Evolutionary conservation across 2,329 filamentous ascomycete species (phyloP).

Genomic region (Fusarium sp.): DNA sequence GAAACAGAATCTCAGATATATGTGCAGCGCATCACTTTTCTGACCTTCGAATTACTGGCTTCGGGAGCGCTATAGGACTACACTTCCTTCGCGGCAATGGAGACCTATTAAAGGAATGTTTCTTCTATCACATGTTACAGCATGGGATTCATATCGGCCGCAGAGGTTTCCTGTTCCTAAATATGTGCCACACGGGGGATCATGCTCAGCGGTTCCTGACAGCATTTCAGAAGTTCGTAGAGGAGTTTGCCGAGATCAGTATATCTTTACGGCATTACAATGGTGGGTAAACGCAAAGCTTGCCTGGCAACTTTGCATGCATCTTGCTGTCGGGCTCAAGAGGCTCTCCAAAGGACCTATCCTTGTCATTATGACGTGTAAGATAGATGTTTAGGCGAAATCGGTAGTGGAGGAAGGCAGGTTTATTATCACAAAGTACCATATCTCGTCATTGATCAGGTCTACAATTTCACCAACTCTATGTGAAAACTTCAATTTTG

Average conservation of each 20-base stretch:
- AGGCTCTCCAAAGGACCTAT: too few species aligned
- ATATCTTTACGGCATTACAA: background rate
- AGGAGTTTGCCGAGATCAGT: background rate
- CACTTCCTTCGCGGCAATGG: background rate
- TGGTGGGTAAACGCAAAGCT: background rate
- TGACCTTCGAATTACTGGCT: background rate
- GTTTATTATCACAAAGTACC: background rate
- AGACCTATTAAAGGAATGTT: background rate
- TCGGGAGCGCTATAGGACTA: background rate
- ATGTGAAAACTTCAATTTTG: background rate
- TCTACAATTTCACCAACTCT: background rate
- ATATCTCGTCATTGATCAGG: background rate
- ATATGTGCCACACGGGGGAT: background rate
- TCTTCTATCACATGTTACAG: background rate
- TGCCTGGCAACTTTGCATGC: background rate
- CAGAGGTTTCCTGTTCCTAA: background rate
- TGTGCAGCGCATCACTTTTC: background rate
- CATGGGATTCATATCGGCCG: background rate
- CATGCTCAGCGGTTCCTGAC: background rate
- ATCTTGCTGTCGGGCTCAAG: background rate
- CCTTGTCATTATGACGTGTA: background rate
- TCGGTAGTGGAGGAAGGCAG: background rate
- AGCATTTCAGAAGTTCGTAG: too few species aligned
- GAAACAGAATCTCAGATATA: background rate
- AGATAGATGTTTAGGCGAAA: too few species aligned